These are phyloP conservation scores for Binderoboletus segoi DNA, from an alignment of 1,284 basidiomycete genomes.

Conservation along the genomic window DNA sequence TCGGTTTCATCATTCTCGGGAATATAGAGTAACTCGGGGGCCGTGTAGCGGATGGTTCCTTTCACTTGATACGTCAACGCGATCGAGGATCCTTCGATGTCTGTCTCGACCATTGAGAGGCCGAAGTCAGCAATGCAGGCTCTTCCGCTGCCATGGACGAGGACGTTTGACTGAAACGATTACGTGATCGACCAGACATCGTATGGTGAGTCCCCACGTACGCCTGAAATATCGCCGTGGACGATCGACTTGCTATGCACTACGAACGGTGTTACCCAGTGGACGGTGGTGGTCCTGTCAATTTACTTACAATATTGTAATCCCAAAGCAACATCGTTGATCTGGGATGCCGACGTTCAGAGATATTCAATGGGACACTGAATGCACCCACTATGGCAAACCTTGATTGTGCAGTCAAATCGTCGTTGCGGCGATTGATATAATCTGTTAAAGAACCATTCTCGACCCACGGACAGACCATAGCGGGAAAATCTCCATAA, in stretches of 20 bases:
- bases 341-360: constrained; percentile 5
- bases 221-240: constrained; percentile 35
- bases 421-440: constrained; percentile 6
- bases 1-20: neutral
- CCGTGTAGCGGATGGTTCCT: constrained; percentile 26
- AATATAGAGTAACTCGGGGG: constrained; percentile 20
- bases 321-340: constrained; percentile 31
- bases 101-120: constrained; percentile 15
- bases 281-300: neutral
- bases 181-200: neutral
- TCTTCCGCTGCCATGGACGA: constrained; percentile 18
- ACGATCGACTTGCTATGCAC: constrained; percentile 27
- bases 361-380: neutral
- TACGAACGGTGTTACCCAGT: neutral
- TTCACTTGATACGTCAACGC: constrained; percentile 20
- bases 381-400: constrained; percentile 21
- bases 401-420: constrained; percentile 11
- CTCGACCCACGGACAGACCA: constrained; percentile 33
- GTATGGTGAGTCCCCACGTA: constrained; percentile 3
- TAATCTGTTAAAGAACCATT: constrained; percentile 25
- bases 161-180: constrained; percentile 24
- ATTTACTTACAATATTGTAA: constrained; percentile 27
- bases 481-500: constrained; percentile 29
- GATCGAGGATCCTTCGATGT: constrained; percentile 11
- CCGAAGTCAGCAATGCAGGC: constrained; percentile 30